Percentiles rank a stretch among this genome's conserved stretches.
These are phyloP conservation scores for Dichomitus squalens DNA, from an alignment of 1,284 basidiomycete genomes.

Conservation along the genomic window DNA sequence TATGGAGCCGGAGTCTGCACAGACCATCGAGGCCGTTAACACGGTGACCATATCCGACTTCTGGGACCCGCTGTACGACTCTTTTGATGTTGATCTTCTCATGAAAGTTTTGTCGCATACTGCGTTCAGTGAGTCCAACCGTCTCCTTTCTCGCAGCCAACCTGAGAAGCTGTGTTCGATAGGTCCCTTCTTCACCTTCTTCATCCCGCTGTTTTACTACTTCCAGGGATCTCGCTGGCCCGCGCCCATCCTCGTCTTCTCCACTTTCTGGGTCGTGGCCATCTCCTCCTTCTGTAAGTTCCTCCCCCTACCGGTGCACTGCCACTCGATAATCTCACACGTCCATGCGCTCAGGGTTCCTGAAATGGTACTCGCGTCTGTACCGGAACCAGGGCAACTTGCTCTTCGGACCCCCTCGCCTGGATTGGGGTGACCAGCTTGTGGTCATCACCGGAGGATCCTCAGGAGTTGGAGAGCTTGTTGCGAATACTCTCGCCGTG, in stretches of 20 bases:
- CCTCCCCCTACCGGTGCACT: not conserved
- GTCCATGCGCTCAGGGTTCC: constrained; percentile 50
- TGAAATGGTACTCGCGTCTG: constrained; percentile 68
- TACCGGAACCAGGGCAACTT: constrained; percentile 75
- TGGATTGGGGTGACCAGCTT: constrained; percentile 86
- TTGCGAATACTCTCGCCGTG: constrained; percentile 82
- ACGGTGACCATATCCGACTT: constrained; percentile 13
- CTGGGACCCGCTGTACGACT: constrained; percentile 47
- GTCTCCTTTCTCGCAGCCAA: not conserved
- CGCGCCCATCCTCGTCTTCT: constrained; percentile 52
- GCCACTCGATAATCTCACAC: not conserved
- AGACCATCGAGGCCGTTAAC: constrained; percentile 4
- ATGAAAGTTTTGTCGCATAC: constrained; percentile 78
- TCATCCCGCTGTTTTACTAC: constrained; percentile 75
- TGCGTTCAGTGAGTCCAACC: constrained; percentile 62
- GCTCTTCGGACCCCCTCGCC: constrained; percentile 55
- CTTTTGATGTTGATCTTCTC: constrained; percentile 71
- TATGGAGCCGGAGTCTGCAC: not conserved
- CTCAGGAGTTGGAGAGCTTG: constrained; percentile 85
- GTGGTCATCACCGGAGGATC: constrained; percentile 92
- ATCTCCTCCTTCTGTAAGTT: constrained; percentile 70
- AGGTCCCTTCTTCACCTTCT: constrained; percentile 83
- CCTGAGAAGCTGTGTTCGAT: not conserved
- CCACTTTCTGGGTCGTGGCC: constrained; percentile 53
- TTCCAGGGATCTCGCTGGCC: constrained; percentile 64